A percentile compares a stretch with the other conserved stretches of the same genome.
These are phyloP conservation scores for Hymenoscyphus occultus DNA, from an alignment of 2,329 filamentous ascomycete genomes.

Conservation along the genomic window DNA sequence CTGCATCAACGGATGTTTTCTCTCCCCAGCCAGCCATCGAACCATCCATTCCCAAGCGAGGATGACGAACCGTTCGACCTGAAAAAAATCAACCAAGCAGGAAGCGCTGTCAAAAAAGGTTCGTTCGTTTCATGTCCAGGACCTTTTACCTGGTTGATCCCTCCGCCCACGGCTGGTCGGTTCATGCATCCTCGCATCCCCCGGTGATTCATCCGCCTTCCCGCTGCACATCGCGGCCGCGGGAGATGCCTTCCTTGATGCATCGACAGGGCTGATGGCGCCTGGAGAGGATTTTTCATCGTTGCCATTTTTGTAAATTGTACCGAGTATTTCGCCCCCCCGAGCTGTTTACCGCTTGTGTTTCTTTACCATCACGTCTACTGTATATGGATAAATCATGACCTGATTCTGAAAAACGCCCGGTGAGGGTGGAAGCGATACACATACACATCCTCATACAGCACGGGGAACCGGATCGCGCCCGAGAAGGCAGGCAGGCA, in stretches of 20 bases:
- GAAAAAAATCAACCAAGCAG: neutral
- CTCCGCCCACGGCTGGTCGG: neutral
- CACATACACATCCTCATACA: neutral
- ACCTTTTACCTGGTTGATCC: neutral
- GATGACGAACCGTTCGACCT: neutral
- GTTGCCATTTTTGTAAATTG: too few relatives aligned
- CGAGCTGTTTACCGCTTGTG: neutral
- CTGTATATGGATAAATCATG: neutral
- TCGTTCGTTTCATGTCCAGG: neutral
- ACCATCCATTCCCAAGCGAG: neutral
- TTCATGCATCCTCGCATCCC: neutral
- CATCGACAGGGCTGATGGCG: constrained; percentile 1
- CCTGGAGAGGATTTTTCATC: neutral
- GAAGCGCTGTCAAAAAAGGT: neutral
- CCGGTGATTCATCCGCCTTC: neutral
- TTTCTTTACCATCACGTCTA: neutral
- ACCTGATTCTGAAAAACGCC: neutral
- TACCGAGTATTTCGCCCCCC: neutral
- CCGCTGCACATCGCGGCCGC: neutral
- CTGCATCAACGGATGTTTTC: neutral
- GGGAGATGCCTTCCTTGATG: neutral
- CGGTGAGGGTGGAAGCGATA: neutral
- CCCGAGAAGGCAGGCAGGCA: neutral
- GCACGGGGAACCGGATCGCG: neutral
- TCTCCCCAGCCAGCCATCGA: neutral